Evolutionary conservation across 257 asterid genomes (phyloP), one percentile per base, ranked within the genome.

Genomic region (Solanum medicagineum): DNA sequence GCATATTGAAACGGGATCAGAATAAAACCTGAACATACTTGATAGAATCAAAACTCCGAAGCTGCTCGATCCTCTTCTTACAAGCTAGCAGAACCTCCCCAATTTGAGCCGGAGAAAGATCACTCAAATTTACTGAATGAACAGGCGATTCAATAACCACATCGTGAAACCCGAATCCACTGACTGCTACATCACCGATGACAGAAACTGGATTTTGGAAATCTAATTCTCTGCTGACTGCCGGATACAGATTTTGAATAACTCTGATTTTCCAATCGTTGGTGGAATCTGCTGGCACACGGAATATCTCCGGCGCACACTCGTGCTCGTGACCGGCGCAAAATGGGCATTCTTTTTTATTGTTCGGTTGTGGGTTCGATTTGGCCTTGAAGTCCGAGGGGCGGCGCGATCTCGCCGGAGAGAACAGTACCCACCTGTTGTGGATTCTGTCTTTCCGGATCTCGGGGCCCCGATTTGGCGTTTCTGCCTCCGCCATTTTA

Each of bases 221-320:
- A 9, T 85, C 89, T 81, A 92, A 22, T 22, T 92, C 94, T 87
- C 98, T 93, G 92, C 85, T 85, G 86, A 95, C 93, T 84, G 99
- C 98, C 11, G 99, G 99, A 87, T 90, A 96, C 3, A 96, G 94
- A 83, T 96, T 96, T 84, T 93, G 95, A 86, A 96, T 92, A 81
- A 96, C 98, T 75, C 99, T 91, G 84, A 95, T 81, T 69, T 88
- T 88, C 99, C 99, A 96, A 70, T 90, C 93, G 55, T 92, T 65
- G n/a, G 92, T 81, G 65, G 95, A 90, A 14, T 89, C 90, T 15
- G 92, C 90, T 7, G 97, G 97, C 84, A 90, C 84, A 55, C 98
- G 94, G 93, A 96, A 93, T 9, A 95, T 93, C 87, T 96, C 99
- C 26, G 98, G 99, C 68, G 98, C 99, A 89, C 99, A 96, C 86